These are phyloP conservation scores for Rhodotorula paludigena DNA, from an alignment of 768 basidiomycete species.

Conservation along the genomic window DNA sequence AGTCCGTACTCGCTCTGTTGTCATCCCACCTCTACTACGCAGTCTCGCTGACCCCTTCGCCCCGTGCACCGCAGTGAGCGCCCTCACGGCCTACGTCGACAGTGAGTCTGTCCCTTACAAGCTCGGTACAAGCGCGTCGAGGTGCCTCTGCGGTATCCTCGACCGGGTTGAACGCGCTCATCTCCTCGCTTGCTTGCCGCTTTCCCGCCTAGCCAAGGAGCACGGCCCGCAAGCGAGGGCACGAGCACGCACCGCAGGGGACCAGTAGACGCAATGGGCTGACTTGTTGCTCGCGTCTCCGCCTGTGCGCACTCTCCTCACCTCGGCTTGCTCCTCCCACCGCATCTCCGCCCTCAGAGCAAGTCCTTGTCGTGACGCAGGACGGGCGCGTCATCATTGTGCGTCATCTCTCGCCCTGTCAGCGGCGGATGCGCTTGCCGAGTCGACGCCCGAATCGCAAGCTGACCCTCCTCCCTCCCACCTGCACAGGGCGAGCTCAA, in stretches of 20 bases:
- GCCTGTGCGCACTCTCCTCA: not conserved
- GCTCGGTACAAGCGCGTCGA: too few relatives aligned
- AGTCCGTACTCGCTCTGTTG: not conserved
- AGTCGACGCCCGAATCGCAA: not conserved
- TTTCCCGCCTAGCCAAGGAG: too few relatives aligned
- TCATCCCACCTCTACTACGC: not conserved
- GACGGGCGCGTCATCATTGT: constrained; percentile 94
- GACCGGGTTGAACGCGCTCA: not conserved
- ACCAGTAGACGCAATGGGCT: not conserved
- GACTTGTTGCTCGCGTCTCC: constrained; percentile 8
- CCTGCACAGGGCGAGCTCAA: constrained; percentile 70
- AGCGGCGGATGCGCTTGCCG: too few relatives aligned
- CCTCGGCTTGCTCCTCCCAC: not conserved
- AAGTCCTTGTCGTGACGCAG: constrained; percentile 88
- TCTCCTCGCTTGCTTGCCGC: not conserved
- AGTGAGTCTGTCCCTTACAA: constrained; percentile 52
- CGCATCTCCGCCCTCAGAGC: constrained; percentile 54
- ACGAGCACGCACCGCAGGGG: too few relatives aligned
- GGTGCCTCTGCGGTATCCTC: too few relatives aligned
- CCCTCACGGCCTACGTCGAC: constrained; percentile 86
- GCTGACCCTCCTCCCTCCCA: not conserved
- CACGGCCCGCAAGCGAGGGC: too few relatives aligned
- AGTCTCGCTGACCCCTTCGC: not conserved
- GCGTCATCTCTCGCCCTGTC: constrained; percentile 46
- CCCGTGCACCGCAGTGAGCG: constrained; percentile 71